These are phyloP conservation scores for Sporothrix luriei DNA, from an alignment of 2,329 filamentous ascomycete species.

Conservation along the genomic window DNA sequence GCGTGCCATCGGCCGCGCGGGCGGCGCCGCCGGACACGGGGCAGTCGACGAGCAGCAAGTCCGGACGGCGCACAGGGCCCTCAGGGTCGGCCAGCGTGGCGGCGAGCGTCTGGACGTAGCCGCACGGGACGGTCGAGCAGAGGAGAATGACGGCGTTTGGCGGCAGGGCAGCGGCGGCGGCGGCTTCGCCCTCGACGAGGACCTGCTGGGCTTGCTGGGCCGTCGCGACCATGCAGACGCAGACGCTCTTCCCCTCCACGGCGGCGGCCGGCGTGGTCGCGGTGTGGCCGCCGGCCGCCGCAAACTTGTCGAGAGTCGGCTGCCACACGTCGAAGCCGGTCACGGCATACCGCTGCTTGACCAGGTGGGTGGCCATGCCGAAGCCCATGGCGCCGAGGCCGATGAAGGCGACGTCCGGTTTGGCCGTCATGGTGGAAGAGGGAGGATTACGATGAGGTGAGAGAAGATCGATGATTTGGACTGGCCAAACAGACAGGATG, in stretches of 20 bases:
- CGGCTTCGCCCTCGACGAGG: conserved; percentile 60
- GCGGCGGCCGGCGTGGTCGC: conserved; percentile 64
- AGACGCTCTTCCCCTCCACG: conserved; percentile 60
- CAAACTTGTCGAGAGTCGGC: conserved; percentile 67
- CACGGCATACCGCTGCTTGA: conserved; percentile 67
- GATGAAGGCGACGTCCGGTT: conserved; percentile 62
- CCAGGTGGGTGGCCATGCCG: conserved; percentile 75
- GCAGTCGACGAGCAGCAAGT: conserved; percentile 69
- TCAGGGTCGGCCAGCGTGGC: conserved; percentile 57
- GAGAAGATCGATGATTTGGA: neutral
- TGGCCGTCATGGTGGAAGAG: conserved; percentile 40
- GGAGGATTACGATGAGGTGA: neutral
- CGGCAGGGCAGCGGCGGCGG: conserved; percentile 55
- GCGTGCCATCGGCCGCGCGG: conserved; percentile 69
- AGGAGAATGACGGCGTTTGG: conserved; percentile 64
- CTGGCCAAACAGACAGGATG: neutral
- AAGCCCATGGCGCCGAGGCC: conserved; percentile 82
- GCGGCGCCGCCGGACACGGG: conserved; percentile 72
- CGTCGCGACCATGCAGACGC: conserved; percentile 76
- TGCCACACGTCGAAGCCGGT: conserved; percentile 72
- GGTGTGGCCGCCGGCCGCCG: conserved; percentile 61
- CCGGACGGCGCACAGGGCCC: conserved; percentile 58
- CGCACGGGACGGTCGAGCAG: conserved; percentile 70
- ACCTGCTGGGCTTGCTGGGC: conserved; percentile 60
- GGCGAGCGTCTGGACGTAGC: conserved; percentile 64